Conservation (phyloP, 495 filamentous ascomycete species). For the Aspergillus saccharolyticus region DNA sequence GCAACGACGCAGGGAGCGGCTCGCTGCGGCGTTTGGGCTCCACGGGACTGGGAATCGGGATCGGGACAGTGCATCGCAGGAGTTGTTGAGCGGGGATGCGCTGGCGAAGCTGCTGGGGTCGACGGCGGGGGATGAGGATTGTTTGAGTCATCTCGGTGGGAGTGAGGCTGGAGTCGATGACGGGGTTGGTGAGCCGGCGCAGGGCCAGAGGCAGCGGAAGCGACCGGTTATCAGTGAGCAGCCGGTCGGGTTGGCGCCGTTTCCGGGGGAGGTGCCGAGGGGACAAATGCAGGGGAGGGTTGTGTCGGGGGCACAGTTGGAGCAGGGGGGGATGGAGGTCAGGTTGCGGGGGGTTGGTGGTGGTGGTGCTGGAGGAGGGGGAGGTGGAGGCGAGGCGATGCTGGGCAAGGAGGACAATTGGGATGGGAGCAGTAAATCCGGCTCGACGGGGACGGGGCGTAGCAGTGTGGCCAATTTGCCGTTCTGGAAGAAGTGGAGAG, state of each 20-base stretch:
- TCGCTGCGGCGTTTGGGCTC: neutral
- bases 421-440: slow-evolving; percentile 29
- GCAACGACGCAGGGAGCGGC: neutral
- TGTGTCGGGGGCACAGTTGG: slow-evolving; percentile 63
- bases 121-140: neutral
- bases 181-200: slow-evolving; percentile 20
- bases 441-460: neutral
- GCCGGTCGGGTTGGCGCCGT: slow-evolving; percentile 23
- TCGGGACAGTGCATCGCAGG: neutral
- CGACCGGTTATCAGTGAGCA: slow-evolving; percentile 26
- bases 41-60: no score
- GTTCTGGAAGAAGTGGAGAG: slow-evolving; percentile 33
- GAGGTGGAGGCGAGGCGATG: slow-evolving; percentile 29
- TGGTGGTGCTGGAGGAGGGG: slow-evolving; percentile 8
- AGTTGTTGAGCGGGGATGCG: neutral
- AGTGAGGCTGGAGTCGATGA: slow-evolving; percentile 56
- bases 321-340: slow-evolving; percentile 54
- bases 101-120: slow-evolving; percentile 1
- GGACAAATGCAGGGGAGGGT: slow-evolving; percentile 51
- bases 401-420: slow-evolving; percentile 30
- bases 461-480: slow-evolving; percentile 12
- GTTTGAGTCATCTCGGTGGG: slow-evolving; percentile 26
- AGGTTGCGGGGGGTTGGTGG: slow-evolving; percentile 34
- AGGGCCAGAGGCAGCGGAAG: slow-evolving; percentile 31
- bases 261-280: slow-evolving; percentile 28